Base-by-base conservation (phyloP, 2,329 filamentous ascomycete species). In the Metarhizium sp. region DNA sequence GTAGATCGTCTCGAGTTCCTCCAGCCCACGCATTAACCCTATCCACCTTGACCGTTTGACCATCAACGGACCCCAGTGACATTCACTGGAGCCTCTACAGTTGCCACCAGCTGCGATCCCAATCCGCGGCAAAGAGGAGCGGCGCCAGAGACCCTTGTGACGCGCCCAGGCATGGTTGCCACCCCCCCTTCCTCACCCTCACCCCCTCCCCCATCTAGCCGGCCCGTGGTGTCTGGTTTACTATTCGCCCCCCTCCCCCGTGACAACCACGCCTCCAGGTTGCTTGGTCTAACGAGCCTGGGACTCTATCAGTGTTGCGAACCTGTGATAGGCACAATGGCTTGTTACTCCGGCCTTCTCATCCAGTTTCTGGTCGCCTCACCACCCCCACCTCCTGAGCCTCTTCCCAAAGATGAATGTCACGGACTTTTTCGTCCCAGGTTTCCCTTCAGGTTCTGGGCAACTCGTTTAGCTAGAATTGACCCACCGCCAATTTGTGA, bases 81-180 rank as follows among this genome's bases (percentile, higher is more conserved):
- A 65, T 66, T 64, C 65, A 63, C 64, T 64, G 61, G 59, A 67
- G 63, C 63, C 62, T 64, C 40, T 38, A 48, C 52, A 6, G 45
- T 48, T 30, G 45, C 45, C 45, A 30, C 45, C 10, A 14, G 2
- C n/a, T 18, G 3, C 11, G n/a, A 18, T 42, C 2, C 40, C 40
- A 14, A 42, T 18, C 40, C n/a, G 40, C 5, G 32, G 32, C 32
- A 34, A 34, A 42, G 14, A 16, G 40, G 6, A 42, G 6, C 6
- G 13, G 10, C 40, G 13, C 40, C 40, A 10, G 16, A 45, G 6
- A 20, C 16, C n/a, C n/a, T 20, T 16, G 42, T 45, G 18, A 10
- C 14, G 25, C 25, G 25, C 25, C 25, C 25, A 42, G 40, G 40
- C n/a, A 18, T 13, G 13, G 6, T 16, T 42, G 14, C 42, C 42